phyloP scores from a whole-genome alignment of 106 monocot species.

The Xerophyta viscosa region DNA sequence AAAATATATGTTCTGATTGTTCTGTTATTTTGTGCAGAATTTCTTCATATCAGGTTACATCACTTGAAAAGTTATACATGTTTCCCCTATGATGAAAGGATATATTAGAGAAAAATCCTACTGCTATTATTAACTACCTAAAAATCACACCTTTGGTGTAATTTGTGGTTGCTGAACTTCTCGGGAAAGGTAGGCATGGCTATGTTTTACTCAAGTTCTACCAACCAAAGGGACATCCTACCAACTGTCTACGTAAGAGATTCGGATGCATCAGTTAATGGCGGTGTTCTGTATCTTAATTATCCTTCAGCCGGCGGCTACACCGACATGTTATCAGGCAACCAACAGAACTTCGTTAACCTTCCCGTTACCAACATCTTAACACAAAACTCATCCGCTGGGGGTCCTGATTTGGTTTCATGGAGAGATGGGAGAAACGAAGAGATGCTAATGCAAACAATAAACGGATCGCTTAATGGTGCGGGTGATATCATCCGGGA shows the following conservation, averaged over 20 bases:
- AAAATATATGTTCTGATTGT: not conserved
- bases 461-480: slow-evolving; percentile 18
- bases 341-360: slow-evolving; percentile 23
- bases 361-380: slow-evolving; percentile 31
- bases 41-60: too few relatives aligned
- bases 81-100: too few relatives aligned
- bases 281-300: slow-evolving; percentile 47
- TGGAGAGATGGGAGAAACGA: slow-evolving; percentile 50
- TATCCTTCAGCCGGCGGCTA: slow-evolving; percentile 29
- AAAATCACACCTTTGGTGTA: too few relatives aligned
- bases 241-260: slow-evolving; percentile 33
- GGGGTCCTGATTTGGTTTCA: slow-evolving; percentile 14
- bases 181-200: slow-evolving; percentile 38
- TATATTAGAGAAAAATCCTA: too few relatives aligned
- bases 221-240: slow-evolving; percentile 46
- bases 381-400: slow-evolving; percentile 37
- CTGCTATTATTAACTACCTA: too few relatives aligned
- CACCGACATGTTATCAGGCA: slow-evolving; percentile 38
- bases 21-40: not conserved
- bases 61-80: too few relatives aligned
- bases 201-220: slow-evolving; percentile 53
- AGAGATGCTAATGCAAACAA: slow-evolving; percentile 39
- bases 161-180: not conserved
- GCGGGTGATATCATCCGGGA: slow-evolving; percentile 21
- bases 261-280: slow-evolving; percentile 27